Conservation (phyloP, 2,329 filamentous ascomycete genomes). For the Setomelanomma holmii region DNA sequence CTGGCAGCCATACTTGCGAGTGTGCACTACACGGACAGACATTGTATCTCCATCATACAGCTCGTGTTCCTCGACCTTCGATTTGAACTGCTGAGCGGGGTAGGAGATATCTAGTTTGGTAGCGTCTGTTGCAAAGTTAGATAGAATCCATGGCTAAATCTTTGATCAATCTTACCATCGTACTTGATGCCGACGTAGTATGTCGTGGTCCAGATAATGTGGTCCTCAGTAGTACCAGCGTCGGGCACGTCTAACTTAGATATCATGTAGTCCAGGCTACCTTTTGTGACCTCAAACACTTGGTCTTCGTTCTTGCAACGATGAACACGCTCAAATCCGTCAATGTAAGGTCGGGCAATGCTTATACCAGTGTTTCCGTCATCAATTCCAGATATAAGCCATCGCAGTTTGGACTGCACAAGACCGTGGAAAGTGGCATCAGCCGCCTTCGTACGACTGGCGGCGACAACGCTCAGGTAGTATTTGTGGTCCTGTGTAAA, state of each 20-base stretch:
- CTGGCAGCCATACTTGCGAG: conserved; percentile 81
- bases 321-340: conserved; percentile 87
- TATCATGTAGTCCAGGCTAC: conserved; percentile 67
- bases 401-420: conserved; percentile 90
- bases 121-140: conserved; percentile 56
- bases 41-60: conserved; percentile 78
- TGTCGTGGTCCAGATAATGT: conserved; percentile 81
- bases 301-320: conserved; percentile 69
- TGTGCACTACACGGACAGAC: conserved; percentile 80
- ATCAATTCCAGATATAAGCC: conserved; percentile 84
- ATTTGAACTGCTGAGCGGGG: conserved; percentile 86
- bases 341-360: conserved; percentile 89
- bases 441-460: conserved; percentile 81
- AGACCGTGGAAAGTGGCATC: conserved; percentile 89
- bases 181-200: conserved; percentile 91
- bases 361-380: conserved; percentile 75
- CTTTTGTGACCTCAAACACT: conserved; percentile 67
- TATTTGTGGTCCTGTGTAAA: conserved; percentile 95
- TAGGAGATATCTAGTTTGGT: conserved; percentile 78
- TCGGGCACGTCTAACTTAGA: conserved; percentile 58
- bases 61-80: conserved; percentile 77
- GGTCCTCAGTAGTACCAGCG: conserved; percentile 46
- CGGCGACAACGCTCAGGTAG: conserved; percentile 86
- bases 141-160: too few species aligned
- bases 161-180: conserved; percentile 33